Evolutionary conservation across 495 filamentous ascomycete genomes (phyloP), one percentile per base, ranked within the genome.

Genomic region (Penicillium bialowiezense): DNA sequence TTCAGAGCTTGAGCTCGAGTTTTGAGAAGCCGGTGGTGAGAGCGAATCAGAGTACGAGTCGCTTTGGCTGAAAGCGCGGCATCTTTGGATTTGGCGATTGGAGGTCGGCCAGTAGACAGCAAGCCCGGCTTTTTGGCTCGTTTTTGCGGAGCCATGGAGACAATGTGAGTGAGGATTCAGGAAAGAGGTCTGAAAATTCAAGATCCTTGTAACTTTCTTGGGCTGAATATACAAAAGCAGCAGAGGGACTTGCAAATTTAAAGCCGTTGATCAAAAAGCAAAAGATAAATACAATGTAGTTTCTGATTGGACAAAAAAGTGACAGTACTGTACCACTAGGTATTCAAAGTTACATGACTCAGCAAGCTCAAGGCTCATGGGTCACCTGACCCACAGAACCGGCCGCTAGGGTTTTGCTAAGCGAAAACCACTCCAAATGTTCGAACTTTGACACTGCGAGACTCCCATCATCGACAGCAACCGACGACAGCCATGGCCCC

Each of bases 11-110:
- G 80, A 5, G 81, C 77, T 39, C 82, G 80, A 35, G 78, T 71
- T 72, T 97, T 97, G 55, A 91, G 79, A 31, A 97, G 78, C 21
- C 81, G 80, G 63, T 99, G 93, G 63, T 95, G 88, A 23, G 78
- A 79, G 52, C 88, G 85, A 58, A 99, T 96, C 44, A 96, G 72
- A 44, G 81, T 80, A 45, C 90, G 84, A 5, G 88, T 91, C 21
- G 83, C 80, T 59, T 88, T 90, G 38, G 90, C 82, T 13, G 91
- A 90, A 32, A 96, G 80, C n/a, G 76, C 67, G 37, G 74, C 59
- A 15, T 77, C 72, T 46, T 78, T 79, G 5, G 74, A 63, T 47
- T 65, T 70, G 52, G 60, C 54, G 42, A 63, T 73, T 29, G 84
- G 86, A 31, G 89, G 89, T 7, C 90, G 86, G 4, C 84, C 83